Base-by-base conservation (phyloP, 108 stramenopile species). In the Pseudonitzschia pungens region DNA sequence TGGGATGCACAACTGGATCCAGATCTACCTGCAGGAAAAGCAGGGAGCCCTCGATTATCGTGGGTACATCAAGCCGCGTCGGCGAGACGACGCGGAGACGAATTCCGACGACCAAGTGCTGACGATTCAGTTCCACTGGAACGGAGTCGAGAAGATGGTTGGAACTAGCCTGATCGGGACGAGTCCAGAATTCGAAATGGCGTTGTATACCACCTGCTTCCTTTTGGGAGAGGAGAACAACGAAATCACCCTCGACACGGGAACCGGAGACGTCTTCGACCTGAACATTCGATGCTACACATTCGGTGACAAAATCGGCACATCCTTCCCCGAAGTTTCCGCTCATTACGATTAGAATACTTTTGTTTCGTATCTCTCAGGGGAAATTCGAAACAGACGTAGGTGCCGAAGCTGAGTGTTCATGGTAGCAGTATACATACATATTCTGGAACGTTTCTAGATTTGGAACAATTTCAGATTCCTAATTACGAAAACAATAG, bases 1-100 rank as follows among this genome's bases (percentile, higher is more conserved):
- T 21, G 97, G 97, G 1, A 88, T 97, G 68, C 97, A 97, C 77
- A 97, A 97, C 75, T 97, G 97, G 97, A 86, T 97, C 62, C 83
- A 88, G 70, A 90, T 96, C 27, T 97, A 91, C 59, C 65, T 89
- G 41, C 91, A 95, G 65, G 97, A 97, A 73, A 82, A 86, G 83
- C 81, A 74, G 42, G 92, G 93, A 15, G 70, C 74, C 29, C 65
- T 97, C 28, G 91, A 97, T 76, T 97, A 96, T 71, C 80, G 85
- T 18, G 96, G 96, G 2, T 93, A 91, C 55, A 91, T 93, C 75
- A 87, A 91, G 64, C 92, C 90, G 1, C 56, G 81, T 48, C 66
- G 83, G 16, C 53, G 48, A 27, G 81, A 70, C n/a, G 86, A 80
- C 54, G 88, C 81, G 48, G 73, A 79, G 56, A 85, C 90, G 0